Percentiles rank a stretch among this genome's conserved stretches.
Conservation (phyloP, 345 rosid genomes). For the Lagerstroemia speciosa region DNA sequence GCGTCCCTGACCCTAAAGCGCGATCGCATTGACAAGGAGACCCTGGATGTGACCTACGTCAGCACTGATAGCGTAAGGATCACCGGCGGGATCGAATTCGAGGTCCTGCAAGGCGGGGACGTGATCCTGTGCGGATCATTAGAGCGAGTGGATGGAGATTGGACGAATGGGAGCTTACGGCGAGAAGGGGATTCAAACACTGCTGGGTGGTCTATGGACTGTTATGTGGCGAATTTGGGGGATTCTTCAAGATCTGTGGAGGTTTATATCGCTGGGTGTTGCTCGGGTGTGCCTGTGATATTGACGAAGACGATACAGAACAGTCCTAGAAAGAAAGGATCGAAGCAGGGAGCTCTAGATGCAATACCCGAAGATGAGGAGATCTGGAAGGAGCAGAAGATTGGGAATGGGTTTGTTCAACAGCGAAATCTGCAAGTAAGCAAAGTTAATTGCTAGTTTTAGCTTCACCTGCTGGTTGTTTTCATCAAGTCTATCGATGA, state of each 20-base stretch:
- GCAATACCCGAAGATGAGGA: constrained; percentile 93
- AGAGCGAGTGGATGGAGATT: constrained; percentile 19
- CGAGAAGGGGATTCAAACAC: constrained; percentile 35
- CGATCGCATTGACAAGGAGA: constrained; percentile 59
- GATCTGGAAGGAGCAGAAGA: constrained; percentile 36
- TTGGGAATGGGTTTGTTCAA: constrained; percentile 22
- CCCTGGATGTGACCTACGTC: constrained; percentile 76
- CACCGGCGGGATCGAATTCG: constrained; percentile 71
- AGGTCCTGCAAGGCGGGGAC: constrained; percentile 50
- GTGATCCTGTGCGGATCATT: constrained; percentile 62
- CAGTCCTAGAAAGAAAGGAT: constrained; percentile 57
- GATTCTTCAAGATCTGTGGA: constrained; percentile 64
- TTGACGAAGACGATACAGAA: constrained; percentile 68
- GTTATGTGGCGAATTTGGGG: constrained; percentile 36
- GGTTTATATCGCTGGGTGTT: constrained; percentile 83
- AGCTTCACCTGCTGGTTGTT: background rate
- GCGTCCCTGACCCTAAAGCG: constrained; percentile 59
- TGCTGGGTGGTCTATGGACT: constrained; percentile 71
- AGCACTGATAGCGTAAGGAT: constrained; percentile 77
- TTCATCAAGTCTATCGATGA: background rate
- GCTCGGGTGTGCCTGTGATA: constrained; percentile 78
- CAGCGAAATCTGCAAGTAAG: constrained; percentile 51
- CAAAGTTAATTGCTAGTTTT: background rate
- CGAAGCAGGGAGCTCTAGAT: constrained; percentile 46
- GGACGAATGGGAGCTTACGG: constrained; percentile 33